These are phyloP conservation scores for Backusella circina DNA, from an alignment of 192 early-diverging fungal species.

Conservation along the genomic window DNA sequence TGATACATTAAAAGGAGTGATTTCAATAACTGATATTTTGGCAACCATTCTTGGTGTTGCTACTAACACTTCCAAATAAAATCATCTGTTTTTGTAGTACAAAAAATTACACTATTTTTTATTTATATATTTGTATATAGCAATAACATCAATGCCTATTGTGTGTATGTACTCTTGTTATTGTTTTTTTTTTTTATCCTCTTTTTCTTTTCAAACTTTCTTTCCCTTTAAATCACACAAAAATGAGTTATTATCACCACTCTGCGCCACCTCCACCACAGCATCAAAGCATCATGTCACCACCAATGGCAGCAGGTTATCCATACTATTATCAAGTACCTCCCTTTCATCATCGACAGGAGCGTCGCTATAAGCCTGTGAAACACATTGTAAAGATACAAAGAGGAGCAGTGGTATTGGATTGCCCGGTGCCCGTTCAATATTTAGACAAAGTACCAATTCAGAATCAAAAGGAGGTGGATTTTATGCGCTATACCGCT, in stretches of 20 bases:
- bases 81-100: not conserved
- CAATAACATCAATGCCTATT: not conserved
- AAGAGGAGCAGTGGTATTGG: slow-evolving; percentile 68
- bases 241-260: not conserved
- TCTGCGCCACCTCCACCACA: not conserved
- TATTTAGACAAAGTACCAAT: slow-evolving; percentile 49
- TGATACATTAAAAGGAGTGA: slow-evolving; percentile 56
- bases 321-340: not conserved
- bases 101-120: not conserved
- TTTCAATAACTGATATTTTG: slow-evolving; percentile 69
- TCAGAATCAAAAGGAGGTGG: slow-evolving; percentile 74
- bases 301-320: not conserved
- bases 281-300: not conserved
- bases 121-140: not conserved
- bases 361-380: not conserved
- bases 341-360: not conserved
- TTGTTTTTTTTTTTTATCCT: not conserved
- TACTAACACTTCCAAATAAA: not conserved
- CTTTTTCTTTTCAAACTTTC: not conserved
- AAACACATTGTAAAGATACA: slow-evolving; percentile 54
- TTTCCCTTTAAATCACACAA: not conserved
- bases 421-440: slow-evolving; percentile 62
- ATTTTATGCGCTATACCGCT: slow-evolving; percentile 91
- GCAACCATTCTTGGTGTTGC: slow-evolving; percentile 38
- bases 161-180: not conserved